Evolutionary conservation across 1,139 yeast species (phyloP).

Genomic region (Candida labiduridarum): DNA sequence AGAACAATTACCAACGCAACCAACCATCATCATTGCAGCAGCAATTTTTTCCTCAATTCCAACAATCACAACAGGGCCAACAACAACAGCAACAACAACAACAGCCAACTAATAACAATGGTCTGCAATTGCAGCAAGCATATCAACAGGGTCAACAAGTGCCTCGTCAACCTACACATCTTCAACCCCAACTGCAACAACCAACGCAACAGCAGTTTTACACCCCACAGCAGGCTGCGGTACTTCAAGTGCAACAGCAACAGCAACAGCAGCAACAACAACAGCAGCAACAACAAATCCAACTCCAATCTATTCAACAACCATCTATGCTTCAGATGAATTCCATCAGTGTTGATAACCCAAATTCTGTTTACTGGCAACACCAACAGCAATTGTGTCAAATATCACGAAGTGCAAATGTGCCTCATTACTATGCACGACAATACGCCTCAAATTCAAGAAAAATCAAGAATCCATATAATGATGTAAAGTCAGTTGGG

Average conservation of each 20-base stretch:
- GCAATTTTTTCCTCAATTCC: conserved; percentile 27
- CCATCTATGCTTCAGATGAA: conserved; percentile 30
- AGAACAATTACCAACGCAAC: conserved; percentile 31
- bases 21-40: conserved; percentile 24
- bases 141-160: conserved; percentile 25
- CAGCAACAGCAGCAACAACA: conserved; percentile 25
- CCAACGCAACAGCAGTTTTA: conserved; percentile 23
- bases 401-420: conserved; percentile 69
- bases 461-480: conserved; percentile 51
- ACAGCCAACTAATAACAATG: conserved; percentile 21
- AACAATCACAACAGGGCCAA: conserved; percentile 23
- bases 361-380: conserved; percentile 74
- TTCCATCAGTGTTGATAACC: conserved; percentile 46
- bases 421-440: conserved; percentile 90
- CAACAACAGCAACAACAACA: conserved; percentile 22
- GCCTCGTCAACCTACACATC: conserved; percentile 27
- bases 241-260: conserved; percentile 14
- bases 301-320: conserved; percentile 16
- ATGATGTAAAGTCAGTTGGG: conserved; percentile 44
- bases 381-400: conserved; percentile 84
- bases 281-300: conserved; percentile 21
- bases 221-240: conserved; percentile 22
- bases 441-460: conserved; percentile 84
- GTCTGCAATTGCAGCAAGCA: conserved; percentile 31
- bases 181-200: conserved; percentile 26